These are phyloP conservation scores for Hypoxylon sp. DNA, from an alignment of 2,329 filamentous ascomycete species.

Conservation along the genomic window DNA sequence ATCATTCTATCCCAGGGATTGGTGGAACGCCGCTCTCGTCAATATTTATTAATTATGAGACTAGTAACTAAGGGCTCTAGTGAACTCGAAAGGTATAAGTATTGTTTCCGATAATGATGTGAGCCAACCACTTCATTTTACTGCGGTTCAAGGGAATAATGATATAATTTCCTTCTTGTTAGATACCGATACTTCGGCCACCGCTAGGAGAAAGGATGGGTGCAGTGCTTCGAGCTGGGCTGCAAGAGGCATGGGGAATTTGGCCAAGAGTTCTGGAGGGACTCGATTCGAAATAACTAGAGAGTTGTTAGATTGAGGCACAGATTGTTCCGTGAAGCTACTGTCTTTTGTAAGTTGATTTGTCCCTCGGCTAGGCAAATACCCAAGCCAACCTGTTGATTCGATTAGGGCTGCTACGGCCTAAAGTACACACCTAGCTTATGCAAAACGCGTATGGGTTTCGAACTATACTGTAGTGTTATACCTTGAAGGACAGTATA, in stretches of 20 bases:
- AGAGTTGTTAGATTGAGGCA: slow-evolving; percentile 6
- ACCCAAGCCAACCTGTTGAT: background rate
- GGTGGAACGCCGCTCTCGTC: too few relatives aligned
- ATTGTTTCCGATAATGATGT: too few relatives aligned
- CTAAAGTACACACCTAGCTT: background rate
- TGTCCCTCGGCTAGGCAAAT: background rate
- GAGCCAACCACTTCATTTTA: too few relatives aligned
- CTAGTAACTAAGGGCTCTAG: too few relatives aligned
- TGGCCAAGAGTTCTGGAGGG: background rate
- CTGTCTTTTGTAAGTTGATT: slow-evolving; percentile 11
- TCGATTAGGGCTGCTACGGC: background rate
- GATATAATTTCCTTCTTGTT: too few relatives aligned
- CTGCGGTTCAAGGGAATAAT: too few relatives aligned
- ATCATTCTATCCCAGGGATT: too few relatives aligned
- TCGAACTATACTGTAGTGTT: slow-evolving; percentile 15
- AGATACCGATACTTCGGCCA: too few relatives aligned
- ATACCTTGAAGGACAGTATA: slow-evolving; percentile 11
- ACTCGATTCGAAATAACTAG: slow-evolving; percentile 1
- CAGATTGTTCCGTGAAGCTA: slow-evolving; percentile 5
- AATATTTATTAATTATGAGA: too few relatives aligned
- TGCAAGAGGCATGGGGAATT: slow-evolving; percentile 17
- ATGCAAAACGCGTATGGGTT: slow-evolving; percentile 12
- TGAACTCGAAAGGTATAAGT: too few relatives aligned
- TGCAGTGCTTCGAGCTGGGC: slow-evolving; percentile 29
- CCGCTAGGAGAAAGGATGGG: slow-evolving; percentile 5